phyloP scores from a whole-genome alignment of 768 basidiomycete species.

The Suillus fuscotomentosus region DNA sequence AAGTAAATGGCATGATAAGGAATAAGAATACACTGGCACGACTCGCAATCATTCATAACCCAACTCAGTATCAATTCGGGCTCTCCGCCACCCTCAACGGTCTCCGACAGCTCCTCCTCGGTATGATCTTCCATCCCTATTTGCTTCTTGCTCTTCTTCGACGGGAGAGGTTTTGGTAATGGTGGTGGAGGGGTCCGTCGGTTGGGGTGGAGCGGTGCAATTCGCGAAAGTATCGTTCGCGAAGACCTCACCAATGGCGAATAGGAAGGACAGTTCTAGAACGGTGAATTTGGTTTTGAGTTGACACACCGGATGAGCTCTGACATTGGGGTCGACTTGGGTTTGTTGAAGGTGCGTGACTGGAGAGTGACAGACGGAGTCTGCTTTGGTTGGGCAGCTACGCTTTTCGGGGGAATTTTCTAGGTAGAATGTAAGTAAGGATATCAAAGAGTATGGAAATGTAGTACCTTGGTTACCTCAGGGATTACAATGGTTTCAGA shows the following conservation, averaged over 20 bases:
- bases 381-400: constrained; percentile 7
- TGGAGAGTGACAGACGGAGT: no score
- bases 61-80: constrained; percentile 64
- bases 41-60: constrained; percentile 31
- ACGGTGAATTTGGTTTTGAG: constrained; percentile 55
- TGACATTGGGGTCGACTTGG: constrained; percentile 53
- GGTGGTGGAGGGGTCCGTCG: constrained; percentile 65
- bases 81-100: constrained; percentile 64
- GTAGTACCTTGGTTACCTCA: constrained; percentile 16
- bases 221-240: constrained; percentile 57
- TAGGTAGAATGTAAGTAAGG: constrained; percentile 2
- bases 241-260: constrained; percentile 70
- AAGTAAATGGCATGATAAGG: not conserved
- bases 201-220: constrained; percentile 77
- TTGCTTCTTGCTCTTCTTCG: constrained; percentile 80
- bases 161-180: constrained; percentile 64
- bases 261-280: constrained; percentile 37
- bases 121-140: constrained; percentile 38
- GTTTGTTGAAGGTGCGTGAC: no score
- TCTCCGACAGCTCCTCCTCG: constrained; percentile 67
- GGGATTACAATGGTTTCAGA: not conserved
- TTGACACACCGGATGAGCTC: constrained; percentile 69
- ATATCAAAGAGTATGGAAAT: not conserved
- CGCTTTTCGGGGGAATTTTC: constrained; percentile 13
- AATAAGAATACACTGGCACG: not conserved